Percentiles rank a stretch among this genome's conserved stretches.
These are phyloP conservation scores for Penicillium ucsense DNA, from an alignment of 495 filamentous ascomycete genomes.

Conservation along the genomic window DNA sequence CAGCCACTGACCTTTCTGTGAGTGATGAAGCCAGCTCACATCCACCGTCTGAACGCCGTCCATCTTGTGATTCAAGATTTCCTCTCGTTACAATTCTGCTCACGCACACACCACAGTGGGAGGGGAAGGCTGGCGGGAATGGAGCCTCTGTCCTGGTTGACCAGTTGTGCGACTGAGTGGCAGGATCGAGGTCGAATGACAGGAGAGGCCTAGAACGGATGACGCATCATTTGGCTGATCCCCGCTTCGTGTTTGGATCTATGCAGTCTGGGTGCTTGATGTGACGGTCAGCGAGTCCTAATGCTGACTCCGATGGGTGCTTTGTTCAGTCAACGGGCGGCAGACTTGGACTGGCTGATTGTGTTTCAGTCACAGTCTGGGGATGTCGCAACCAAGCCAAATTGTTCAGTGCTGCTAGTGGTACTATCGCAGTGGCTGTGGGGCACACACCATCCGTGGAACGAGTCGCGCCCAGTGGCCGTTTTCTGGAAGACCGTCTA, in stretches of 20 bases:
- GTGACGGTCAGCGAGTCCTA: background rate
- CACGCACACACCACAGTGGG: too few relatives aligned
- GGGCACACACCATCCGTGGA: background rate
- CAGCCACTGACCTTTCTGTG: slow-evolving; percentile 45
- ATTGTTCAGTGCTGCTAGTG: background rate
- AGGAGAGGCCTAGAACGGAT: slow-evolving; percentile 15
- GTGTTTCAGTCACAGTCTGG: slow-evolving; percentile 1
- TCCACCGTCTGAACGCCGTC: slow-evolving; percentile 58
- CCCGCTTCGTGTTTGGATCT: slow-evolving; percentile 3
- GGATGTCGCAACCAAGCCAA: slow-evolving; percentile 10
- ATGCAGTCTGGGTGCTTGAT: background rate
- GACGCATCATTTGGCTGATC: slow-evolving; percentile 21
- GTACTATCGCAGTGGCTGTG: background rate
- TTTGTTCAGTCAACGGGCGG: background rate
- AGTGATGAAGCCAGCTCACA: slow-evolving; percentile 61
- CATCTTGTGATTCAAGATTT: slow-evolving; percentile 36
- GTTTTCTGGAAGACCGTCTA: too few relatives aligned
- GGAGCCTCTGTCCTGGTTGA: background rate
- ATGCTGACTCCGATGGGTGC: background rate
- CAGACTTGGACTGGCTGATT: slow-evolving; percentile 1
- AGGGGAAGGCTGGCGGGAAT: too few relatives aligned
- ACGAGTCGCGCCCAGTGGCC: too few relatives aligned
- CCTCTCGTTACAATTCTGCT: background rate
- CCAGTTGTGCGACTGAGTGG: slow-evolving; percentile 17
- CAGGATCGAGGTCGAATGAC: slow-evolving; percentile 13